phyloP scores from a whole-genome alignment of 345 rosid species.

The Dimocarpus longan region DNA sequence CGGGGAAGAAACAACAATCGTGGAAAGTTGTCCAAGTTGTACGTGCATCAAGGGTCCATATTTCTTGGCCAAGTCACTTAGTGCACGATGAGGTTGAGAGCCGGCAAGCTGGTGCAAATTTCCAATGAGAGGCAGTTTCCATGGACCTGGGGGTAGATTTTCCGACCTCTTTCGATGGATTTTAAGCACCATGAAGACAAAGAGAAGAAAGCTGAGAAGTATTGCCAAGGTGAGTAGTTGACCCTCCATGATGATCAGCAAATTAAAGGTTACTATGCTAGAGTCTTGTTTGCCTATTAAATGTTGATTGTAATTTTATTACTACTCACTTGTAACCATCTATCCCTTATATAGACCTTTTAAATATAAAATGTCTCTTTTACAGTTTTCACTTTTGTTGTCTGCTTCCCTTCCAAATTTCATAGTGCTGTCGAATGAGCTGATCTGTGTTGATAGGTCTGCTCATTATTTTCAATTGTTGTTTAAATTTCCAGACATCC shows the following conservation, averaged over 20 bases:
- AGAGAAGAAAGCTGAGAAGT: neutral
- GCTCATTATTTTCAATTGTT: too few species aligned
- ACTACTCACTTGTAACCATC: too few species aligned
- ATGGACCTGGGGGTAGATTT: conserved; percentile 40
- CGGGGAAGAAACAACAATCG: conserved; percentile 28
- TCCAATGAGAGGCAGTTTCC: conserved; percentile 39
- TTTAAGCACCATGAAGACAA: conserved; percentile 8
- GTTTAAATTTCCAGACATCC: too few species aligned
- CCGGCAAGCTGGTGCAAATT: conserved; percentile 34
- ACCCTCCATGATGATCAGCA: neutral
- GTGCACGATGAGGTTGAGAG: conserved; percentile 28
- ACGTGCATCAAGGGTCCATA: conserved; percentile 38
- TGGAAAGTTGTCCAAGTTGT: conserved; percentile 27
- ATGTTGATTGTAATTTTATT: too few species aligned
- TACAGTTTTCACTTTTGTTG: too few species aligned
- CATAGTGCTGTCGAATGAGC: too few species aligned
- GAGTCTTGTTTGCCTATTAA: too few species aligned
- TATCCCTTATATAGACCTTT: too few species aligned
- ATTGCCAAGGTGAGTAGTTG: neutral
- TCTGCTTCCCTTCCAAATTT: too few species aligned
- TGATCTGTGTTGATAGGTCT: too few species aligned
- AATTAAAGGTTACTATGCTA: too few species aligned
- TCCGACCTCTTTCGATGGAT: neutral
- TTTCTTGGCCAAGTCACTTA: conserved; percentile 32
- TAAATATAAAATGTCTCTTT: too few species aligned